Percentiles rank a stretch among this genome's conserved stretches.
Evolutionary conservation across 2,329 filamentous ascomycete genomes (phyloP).

Genomic region (Pyrenophora seminiperda): DNA sequence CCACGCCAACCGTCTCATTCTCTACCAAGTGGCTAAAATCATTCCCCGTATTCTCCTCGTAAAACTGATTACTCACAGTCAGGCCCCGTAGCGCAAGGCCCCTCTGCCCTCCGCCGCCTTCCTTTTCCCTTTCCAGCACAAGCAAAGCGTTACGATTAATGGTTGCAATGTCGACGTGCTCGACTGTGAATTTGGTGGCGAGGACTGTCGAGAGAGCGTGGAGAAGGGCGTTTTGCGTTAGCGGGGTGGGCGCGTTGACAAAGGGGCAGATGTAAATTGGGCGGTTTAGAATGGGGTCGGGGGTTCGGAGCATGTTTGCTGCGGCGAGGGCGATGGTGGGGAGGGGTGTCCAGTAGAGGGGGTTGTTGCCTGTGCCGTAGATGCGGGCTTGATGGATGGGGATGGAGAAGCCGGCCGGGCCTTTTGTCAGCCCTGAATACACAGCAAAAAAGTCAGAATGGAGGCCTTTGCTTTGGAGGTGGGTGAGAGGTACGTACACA

Average conservation of each 20-base stretch:
- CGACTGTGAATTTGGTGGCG: constrained; percentile 26
- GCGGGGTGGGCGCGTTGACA: background rate
- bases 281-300: constrained; percentile 29
- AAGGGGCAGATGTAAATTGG: constrained; percentile 40
- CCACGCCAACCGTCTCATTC: constrained; percentile 39
- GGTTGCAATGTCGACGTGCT: constrained; percentile 34
- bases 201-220: constrained; percentile 29
- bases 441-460: too few relatives aligned
- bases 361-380: constrained; percentile 41
- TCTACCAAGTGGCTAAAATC: constrained; percentile 34
- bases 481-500: constrained; percentile 33
- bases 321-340: constrained; percentile 32
- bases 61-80: constrained; percentile 40
- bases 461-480: too few relatives aligned
- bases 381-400: constrained; percentile 37
- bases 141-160: constrained; percentile 37
- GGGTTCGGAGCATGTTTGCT: constrained; percentile 39
- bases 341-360: constrained; percentile 41
- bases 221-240: constrained; percentile 40
- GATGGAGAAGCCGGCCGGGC: constrained; percentile 44
- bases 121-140: constrained; percentile 36
- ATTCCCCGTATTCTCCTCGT: constrained; percentile 34
- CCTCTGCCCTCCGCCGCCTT: background rate
- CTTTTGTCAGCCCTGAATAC: constrained; percentile 43
- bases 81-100: constrained; percentile 35